phyloP scores from a whole-genome alignment of 106 monocot species.

The Phalaenopsis aphrodite region DNA sequence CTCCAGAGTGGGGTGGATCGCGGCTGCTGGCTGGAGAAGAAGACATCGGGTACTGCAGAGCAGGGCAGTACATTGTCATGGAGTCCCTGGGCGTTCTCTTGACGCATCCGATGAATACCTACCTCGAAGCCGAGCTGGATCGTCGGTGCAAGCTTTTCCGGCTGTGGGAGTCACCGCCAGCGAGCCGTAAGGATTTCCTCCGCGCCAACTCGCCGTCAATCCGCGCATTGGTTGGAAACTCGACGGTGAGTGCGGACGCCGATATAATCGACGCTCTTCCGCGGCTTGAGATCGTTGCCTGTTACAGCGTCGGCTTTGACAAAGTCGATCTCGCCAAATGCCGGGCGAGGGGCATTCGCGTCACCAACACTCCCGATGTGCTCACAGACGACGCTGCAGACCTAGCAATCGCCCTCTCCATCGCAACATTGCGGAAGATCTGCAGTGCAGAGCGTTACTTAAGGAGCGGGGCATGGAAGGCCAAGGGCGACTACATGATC shows the following conservation, averaged over 20 bases:
- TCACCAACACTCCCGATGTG: slow-evolving; percentile 50
- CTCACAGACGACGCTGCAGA: slow-evolving; percentile 48
- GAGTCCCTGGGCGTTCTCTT: slow-evolving; percentile 34
- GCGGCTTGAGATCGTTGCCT: slow-evolving; percentile 46
- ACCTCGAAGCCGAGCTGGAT: slow-evolving; percentile 39
- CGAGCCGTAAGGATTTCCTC: slow-evolving; percentile 19
- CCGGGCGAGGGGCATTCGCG: slow-evolving; percentile 34
- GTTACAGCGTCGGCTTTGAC: slow-evolving; percentile 7
- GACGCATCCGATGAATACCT: slow-evolving; percentile 31
- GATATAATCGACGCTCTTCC: slow-evolving; percentile 37
- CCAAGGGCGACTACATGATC: slow-evolving; percentile 28
- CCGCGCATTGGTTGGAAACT: slow-evolving; percentile 42
- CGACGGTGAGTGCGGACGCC: slow-evolving; percentile 30
- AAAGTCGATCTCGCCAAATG: slow-evolving; percentile 37
- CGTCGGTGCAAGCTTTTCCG: slow-evolving; percentile 42
- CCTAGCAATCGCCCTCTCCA: slow-evolving; percentile 36
- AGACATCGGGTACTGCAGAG: too few relatives aligned
- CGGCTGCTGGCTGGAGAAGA: too few relatives aligned
- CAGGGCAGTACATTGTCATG: too few relatives aligned
- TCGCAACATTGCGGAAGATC: slow-evolving; percentile 29
- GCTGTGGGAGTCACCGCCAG: slow-evolving; percentile 34
- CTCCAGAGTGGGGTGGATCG: slow-evolving; percentile 10
- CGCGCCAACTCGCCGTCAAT: slow-evolving; percentile 19
- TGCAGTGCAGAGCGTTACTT: slow-evolving; percentile 31
- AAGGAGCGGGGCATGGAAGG: slow-evolving; percentile 38